Evolutionary conservation across 805 yeast species (phyloP).

Genomic region (Schwanniomyces pseudopolymorphus): DNA sequence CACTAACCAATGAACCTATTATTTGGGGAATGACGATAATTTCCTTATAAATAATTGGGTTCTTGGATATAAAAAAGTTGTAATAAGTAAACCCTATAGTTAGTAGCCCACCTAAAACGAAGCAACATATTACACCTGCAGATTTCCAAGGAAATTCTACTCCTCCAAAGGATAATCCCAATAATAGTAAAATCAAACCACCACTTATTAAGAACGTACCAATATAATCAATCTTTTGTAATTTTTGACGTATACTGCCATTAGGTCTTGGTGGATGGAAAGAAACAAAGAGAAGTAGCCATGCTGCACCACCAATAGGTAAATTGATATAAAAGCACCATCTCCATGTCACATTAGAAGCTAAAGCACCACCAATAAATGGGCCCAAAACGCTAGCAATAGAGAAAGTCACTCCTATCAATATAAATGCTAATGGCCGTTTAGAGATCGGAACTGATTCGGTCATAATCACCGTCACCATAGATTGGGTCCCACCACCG

Average conservation of each 20-base stretch:
- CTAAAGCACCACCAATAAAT: constrained; percentile 63
- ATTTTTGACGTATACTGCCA: constrained; percentile 37
- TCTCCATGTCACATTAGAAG: constrained; percentile 63
- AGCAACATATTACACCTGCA: constrained; percentile 49
- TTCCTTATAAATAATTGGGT: constrained; percentile 48
- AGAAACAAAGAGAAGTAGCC: constrained; percentile 34
- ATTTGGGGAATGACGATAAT: constrained; percentile 38
- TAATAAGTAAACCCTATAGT: constrained; percentile 34
- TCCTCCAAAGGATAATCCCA: constrained; percentile 59
- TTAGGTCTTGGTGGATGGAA: constrained; percentile 49
- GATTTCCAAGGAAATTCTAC: constrained; percentile 52
- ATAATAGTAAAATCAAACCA: constrained; percentile 44
- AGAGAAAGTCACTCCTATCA: constrained; percentile 44
- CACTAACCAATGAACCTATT: constrained; percentile 35
- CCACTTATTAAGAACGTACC: constrained; percentile 46
- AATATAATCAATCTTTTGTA: constrained; percentile 45
- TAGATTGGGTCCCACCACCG: constrained; percentile 63
- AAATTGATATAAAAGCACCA: constrained; percentile 75
- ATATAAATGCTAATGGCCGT: constrained; percentile 38
- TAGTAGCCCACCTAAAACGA: constrained; percentile 46
- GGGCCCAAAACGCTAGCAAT: constrained; percentile 61
- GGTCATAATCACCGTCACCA: constrained; percentile 55
- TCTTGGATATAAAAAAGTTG: constrained; percentile 40
- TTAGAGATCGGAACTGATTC: constrained; percentile 50
- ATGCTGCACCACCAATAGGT: constrained; percentile 59